Base-by-base conservation (phyloP, 129 eudicot species). In the Centella asiatica region DNA sequence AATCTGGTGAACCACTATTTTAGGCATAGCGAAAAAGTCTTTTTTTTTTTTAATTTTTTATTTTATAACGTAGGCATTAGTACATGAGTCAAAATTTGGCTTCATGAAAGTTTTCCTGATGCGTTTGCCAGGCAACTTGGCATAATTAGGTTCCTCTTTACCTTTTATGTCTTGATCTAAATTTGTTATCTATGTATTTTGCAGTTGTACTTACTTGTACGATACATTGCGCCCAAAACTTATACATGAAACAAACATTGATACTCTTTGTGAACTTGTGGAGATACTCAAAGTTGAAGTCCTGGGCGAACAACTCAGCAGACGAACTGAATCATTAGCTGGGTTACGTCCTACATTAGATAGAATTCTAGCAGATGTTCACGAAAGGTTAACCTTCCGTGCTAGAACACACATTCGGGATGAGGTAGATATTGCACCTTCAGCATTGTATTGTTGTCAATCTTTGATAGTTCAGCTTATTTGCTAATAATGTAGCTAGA, bases 361-460 rank as follows among this genome's bases (percentile, higher is more conserved):
- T 60, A 87, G 99, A 76, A 87, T 82, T 65, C 51, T 92, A 57
- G 99, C 95, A 58, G 99, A 92, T 87, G 90, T 92, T 58, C 99
- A 87, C 55, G 99, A 92, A 80, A 85, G 99, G 70, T 71, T 92
- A 64, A 92, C 99, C 42, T 92, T 92, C 28, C 95, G 99, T 76
- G 99, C 99, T 57, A 83, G 99, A 57, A 92, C 96, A 3, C 85
- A 87, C 69, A 92, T 92, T 53, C 96, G 90, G 61, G 96, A 92
- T 78, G 99, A 92, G 88, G 99, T 87, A 76, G 20, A 65, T 70
- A 2, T 14, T 60, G 34, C 51, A 46, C 23, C 0, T 34, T 46
- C 2, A 17, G 11, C 4, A 19, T 19, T 42, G 14, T 6, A 6
- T 42, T 11, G 2, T 42, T 42, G 12, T 42, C 44, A 14, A 42